Evolutionary conservation across 768 basidiomycete genomes (phyloP).

Genomic region (Rhodotorula graminis): DNA sequence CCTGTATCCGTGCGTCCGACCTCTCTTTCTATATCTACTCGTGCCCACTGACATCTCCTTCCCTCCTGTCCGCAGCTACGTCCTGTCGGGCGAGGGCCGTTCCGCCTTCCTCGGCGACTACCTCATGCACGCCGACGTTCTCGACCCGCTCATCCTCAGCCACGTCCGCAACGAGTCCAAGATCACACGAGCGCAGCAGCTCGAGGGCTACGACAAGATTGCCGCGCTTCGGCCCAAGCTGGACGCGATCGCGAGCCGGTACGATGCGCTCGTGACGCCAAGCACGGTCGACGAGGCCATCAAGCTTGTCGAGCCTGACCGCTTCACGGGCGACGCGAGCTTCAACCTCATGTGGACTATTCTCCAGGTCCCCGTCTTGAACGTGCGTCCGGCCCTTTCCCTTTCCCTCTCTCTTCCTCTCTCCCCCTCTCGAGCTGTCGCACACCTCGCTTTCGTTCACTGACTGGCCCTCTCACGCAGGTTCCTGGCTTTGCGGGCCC

Average conservation of each 20-base stretch:
- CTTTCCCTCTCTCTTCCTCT: not conserved
- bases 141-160: slow-evolving; percentile 34
- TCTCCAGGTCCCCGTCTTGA: slow-evolving; percentile 1
- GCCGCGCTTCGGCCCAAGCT: slow-evolving; percentile 42
- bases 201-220: slow-evolving; percentile 43
- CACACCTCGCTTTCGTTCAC: too few relatives aligned
- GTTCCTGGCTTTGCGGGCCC: slow-evolving; percentile 45
- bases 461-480: slow-evolving; percentile 19
- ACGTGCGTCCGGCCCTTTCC: not conserved
- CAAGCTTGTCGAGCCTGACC: slow-evolving; percentile 31
- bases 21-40: not conserved
- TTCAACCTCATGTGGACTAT: slow-evolving; percentile 43
- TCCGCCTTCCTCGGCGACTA: slow-evolving; percentile 44
- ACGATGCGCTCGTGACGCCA: slow-evolving; percentile 44
- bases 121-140: slow-evolving; percentile 22
- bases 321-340: slow-evolving; percentile 37
- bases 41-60: too few relatives aligned
- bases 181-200: slow-evolving; percentile 31
- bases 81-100: slow-evolving; percentile 42
- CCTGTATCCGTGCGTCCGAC: slow-evolving; percentile 2
- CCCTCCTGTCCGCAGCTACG: not conserved
- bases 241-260: slow-evolving; percentile 43
- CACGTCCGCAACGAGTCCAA: slow-evolving; percentile 41
- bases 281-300: slow-evolving; percentile 43
- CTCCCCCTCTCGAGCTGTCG: too few relatives aligned